Conservation (phyloP, 768 basidiomycete genomes). For the Lactarius deliciosus region DNA sequence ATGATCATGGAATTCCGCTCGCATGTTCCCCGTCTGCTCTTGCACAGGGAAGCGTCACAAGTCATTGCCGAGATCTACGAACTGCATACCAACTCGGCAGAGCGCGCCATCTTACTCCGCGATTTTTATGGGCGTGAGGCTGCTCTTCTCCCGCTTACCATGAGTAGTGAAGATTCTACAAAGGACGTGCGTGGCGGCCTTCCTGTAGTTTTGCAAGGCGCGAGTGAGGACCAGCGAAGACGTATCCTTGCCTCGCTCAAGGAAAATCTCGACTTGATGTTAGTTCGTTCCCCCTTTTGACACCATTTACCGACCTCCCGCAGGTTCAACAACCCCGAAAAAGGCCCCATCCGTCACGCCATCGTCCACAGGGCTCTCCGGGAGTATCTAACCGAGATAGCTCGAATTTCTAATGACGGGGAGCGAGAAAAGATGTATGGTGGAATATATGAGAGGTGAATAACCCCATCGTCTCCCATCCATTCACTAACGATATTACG, state of each 20-base stretch:
- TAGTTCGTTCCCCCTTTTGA: conserved; percentile 33
- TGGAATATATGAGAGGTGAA: conserved; percentile 79
- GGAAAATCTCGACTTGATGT: conserved; percentile 77
- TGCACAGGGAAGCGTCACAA: conserved; percentile 81
- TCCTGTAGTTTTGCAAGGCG: conserved; percentile 61
- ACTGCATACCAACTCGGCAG: conserved; percentile 81
- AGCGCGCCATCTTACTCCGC: conserved; percentile 73
- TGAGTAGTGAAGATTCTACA: conserved; percentile 59
- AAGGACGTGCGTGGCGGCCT: conserved; percentile 67
- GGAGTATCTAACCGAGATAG: conserved; percentile 76
- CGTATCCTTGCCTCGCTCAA: conserved; percentile 68
- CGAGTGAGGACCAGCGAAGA: conserved; percentile 60
- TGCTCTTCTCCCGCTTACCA: conserved; percentile 52
- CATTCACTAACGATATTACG: conserved; percentile 5
- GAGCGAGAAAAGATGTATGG: conserved; percentile 72
- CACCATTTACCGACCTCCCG: conserved; percentile 4
- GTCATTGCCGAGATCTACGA: conserved; percentile 89
- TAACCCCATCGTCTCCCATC: not conserved
- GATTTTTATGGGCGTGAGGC: conserved; percentile 94
- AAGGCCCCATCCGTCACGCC: conserved; percentile 82
- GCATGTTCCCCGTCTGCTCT: conserved; percentile 69
- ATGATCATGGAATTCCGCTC: conserved; percentile 81
- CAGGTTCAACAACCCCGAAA: conserved; percentile 91
- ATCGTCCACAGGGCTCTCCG: conserved; percentile 85
- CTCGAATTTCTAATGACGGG: conserved; percentile 53